Conservation (phyloP, 768 basidiomycete species). For the Crassisporium funariophilum region DNA sequence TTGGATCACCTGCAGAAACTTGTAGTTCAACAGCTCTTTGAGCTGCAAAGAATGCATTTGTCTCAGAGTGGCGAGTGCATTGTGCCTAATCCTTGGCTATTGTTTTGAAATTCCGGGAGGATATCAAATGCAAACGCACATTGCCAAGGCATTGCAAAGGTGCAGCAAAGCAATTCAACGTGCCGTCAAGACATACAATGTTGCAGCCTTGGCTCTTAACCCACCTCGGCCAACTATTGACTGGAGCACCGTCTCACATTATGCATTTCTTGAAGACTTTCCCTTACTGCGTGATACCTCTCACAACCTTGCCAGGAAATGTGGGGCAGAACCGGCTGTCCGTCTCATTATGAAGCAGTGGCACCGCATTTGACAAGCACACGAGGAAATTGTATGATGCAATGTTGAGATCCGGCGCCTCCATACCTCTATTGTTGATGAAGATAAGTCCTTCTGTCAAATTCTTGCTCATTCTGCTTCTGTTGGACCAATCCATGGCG, state of each 20-base stretch:
- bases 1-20: slow-evolving; percentile 35
- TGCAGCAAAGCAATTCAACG: slow-evolving; percentile 32
- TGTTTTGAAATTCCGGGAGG: slow-evolving; percentile 20
- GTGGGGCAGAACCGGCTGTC: slow-evolving; percentile 28
- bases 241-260: slow-evolving; percentile 22
- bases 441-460: slow-evolving; percentile 8
- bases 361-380: slow-evolving; percentile 29
- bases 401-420: slow-evolving; percentile 35
- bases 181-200: slow-evolving; percentile 35
- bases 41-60: slow-evolving; percentile 40
- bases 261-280: slow-evolving; percentile 30
- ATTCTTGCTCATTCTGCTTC: background rate
- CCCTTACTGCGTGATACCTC: slow-evolving; percentile 32
- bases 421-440: slow-evolving; percentile 26
- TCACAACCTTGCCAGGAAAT: slow-evolving; percentile 25
- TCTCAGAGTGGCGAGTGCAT: slow-evolving; percentile 30
- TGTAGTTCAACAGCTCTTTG: slow-evolving; percentile 36
- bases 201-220: slow-evolving; percentile 18
- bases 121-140: slow-evolving; percentile 34
- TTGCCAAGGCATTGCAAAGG: slow-evolving; percentile 33
- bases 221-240: slow-evolving; percentile 20
- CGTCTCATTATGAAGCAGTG: slow-evolving; percentile 27
- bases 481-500: background rate
- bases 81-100: slow-evolving; percentile 4
- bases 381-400: slow-evolving; percentile 31